Conservation (phyloP, 169 alveolate genomes). For the Cryptosporidium felis region DNA sequence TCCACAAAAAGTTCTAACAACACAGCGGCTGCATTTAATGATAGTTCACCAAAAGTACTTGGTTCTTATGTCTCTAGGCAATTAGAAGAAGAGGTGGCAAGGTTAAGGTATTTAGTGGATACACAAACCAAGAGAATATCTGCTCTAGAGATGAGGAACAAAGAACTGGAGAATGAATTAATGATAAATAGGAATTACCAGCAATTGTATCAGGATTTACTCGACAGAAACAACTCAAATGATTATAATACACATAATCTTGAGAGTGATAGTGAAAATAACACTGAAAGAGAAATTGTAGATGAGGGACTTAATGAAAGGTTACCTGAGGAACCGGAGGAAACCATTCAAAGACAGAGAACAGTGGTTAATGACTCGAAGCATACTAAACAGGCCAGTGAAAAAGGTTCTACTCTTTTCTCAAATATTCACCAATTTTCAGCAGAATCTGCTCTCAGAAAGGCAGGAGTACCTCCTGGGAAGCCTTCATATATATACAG, state of each 20-base stretch:
- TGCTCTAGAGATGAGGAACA: constrained; percentile 29
- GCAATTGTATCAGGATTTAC: constrained; percentile 34
- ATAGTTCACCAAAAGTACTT: constrained; percentile 54
- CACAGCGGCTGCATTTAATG: constrained; percentile 37
- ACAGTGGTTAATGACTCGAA: not conserved
- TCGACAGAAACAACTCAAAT: constrained; percentile 4
- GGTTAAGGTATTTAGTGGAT: constrained; percentile 55
- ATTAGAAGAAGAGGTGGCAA: constrained; percentile 59
- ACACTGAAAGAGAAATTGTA: not conserved
- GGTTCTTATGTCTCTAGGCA: constrained; percentile 69
- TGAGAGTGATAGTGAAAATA: not conserved
- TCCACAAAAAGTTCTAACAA: constrained; percentile 25
- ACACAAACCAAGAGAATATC: constrained; percentile 60
- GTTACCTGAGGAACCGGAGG: not conserved
- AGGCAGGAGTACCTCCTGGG: constrained; percentile 71
- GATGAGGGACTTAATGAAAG: not conserved
- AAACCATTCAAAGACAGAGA: not conserved
- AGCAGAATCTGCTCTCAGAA: constrained; percentile 68
- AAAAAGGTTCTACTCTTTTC: constrained; percentile 17
- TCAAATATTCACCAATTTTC: constrained; percentile 66
- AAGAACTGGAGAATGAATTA: constrained; percentile 47
- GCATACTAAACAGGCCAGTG: not conserved
- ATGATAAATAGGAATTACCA: constrained; percentile 16
- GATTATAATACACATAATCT: not conserved
- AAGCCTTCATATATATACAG: constrained; percentile 63